Evolutionary conservation across 495 filamentous ascomycete genomes (phyloP).

Genomic region (Sphaerosporella brunnea): DNA sequence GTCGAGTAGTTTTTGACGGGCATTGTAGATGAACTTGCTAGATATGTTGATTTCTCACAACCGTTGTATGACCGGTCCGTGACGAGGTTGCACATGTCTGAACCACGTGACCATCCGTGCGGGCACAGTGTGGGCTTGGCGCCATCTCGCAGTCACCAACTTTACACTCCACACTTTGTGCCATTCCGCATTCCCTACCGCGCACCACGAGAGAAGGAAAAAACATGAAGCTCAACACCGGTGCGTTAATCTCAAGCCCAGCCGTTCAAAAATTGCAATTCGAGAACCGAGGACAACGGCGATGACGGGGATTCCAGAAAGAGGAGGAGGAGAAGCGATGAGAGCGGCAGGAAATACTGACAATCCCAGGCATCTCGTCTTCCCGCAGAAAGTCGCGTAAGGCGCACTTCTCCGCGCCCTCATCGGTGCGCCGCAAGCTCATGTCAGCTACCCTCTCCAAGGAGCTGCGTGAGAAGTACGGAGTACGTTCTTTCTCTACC

Average conservation of each 20-base stretch:
- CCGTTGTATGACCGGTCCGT: too few relatives aligned
- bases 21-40: too few relatives aligned
- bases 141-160: too few relatives aligned
- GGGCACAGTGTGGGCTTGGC: too few relatives aligned
- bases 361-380: constrained; percentile 43
- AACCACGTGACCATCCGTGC: too few relatives aligned
- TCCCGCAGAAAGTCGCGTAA: constrained; percentile 95
- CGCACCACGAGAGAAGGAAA: too few relatives aligned
- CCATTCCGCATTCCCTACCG: too few relatives aligned
- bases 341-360: constrained; percentile 1
- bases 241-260: constrained; percentile 28
- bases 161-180: too few relatives aligned
- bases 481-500: constrained; percentile 38
- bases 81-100: too few relatives aligned
- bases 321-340: constrained; percentile 9
- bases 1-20: too few relatives aligned
- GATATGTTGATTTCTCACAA: too few relatives aligned
- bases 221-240: constrained; percentile 41
- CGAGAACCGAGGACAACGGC: not conserved
- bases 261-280: not conserved
- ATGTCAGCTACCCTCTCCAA: constrained; percentile 90
- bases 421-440: constrained; percentile 73
- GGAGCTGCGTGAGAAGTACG: constrained; percentile 91
- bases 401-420: constrained; percentile 87
- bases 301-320: constrained; percentile 7